Percentiles rank a stretch among this genome's conserved stretches.
These are phyloP conservation scores for Pleurotus giganteus DNA, from an alignment of 768 basidiomycete genomes.

Conservation along the genomic window DNA sequence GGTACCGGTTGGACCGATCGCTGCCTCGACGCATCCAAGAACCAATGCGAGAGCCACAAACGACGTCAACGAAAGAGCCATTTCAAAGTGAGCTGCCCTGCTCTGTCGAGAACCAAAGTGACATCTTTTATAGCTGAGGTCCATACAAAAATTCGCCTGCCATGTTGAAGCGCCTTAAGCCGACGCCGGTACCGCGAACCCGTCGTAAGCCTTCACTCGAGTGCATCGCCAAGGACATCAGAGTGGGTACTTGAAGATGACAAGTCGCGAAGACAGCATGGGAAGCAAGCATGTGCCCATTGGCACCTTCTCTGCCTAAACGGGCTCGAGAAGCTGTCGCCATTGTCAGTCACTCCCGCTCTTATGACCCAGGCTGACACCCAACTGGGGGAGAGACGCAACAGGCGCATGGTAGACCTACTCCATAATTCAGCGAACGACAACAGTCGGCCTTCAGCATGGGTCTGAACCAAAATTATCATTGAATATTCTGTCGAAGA, in stretches of 20 bases:
- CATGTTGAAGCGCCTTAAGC: no score
- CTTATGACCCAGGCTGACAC: no score
- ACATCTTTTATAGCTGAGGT: neutral
- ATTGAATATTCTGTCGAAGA: no score
- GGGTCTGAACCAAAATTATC: no score
- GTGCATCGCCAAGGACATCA: neutral
- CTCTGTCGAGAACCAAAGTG: neutral
- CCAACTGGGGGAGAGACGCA: no score
- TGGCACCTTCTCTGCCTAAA: no score
- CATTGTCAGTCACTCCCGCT: no score
- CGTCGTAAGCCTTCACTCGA: neutral
- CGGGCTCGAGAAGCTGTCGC: no score
- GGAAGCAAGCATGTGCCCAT: neutral
- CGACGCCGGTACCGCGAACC: neutral
- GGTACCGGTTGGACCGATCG: slow-evolving; percentile 13
- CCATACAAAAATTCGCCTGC: neutral
- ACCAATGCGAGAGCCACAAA: neutral
- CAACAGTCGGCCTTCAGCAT: no score
- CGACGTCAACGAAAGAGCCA: neutral
- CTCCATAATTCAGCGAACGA: no score
- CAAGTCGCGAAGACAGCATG: neutral
- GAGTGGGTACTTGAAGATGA: neutral
- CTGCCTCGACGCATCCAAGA: slow-evolving; percentile 13
- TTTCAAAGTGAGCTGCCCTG: neutral
- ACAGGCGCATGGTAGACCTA: no score